A percentile compares a stretch with the other conserved stretches of the same genome.
Evolutionary conservation across 495 filamentous ascomycete species (phyloP).

Genomic region (Daldinia loculata): DNA sequence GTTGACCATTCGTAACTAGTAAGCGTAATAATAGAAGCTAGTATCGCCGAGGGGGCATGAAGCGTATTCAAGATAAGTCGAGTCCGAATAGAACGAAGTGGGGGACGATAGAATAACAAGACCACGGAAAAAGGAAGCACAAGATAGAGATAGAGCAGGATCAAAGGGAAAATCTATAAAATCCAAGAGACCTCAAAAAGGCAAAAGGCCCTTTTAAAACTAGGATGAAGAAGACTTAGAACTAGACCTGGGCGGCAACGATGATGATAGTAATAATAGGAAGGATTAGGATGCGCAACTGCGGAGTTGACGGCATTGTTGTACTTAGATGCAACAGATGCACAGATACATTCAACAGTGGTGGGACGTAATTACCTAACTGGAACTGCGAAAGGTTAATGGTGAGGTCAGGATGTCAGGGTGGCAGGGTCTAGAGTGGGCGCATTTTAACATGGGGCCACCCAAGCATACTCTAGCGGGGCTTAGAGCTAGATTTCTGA

Average conservation of each 20-base stretch:
- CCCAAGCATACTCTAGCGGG: not conserved
- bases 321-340: not conserved
- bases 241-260: slow-evolving; percentile 49
- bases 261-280: slow-evolving; percentile 27
- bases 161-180: slow-evolving; percentile 19
- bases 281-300: slow-evolving; percentile 28
- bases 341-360: slow-evolving; percentile 2
- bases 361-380: slow-evolving; percentile 18
- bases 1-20: slow-evolving; percentile 39
- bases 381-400: slow-evolving; percentile 16
- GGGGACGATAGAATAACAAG: slow-evolving; percentile 18
- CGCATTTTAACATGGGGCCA: slow-evolving; percentile 21
- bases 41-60: slow-evolving; percentile 7
- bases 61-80: slow-evolving; percentile 20
- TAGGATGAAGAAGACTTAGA: slow-evolving; percentile 38
- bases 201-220: slow-evolving; percentile 9
- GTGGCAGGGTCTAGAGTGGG: slow-evolving; percentile 3
- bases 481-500: not conserved
- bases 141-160: slow-evolving; percentile 9
- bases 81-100: slow-evolving; percentile 17
- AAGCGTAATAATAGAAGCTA: slow-evolving; percentile 16
- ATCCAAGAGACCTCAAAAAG: slow-evolving; percentile 17
- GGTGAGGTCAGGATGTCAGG: slow-evolving; percentile 32
- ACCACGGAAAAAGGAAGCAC: slow-evolving; percentile 16
- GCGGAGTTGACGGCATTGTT: slow-evolving; percentile 33